phyloP scores from a whole-genome alignment of 179 eudicot species.

The Camellia oleifera region DNA sequence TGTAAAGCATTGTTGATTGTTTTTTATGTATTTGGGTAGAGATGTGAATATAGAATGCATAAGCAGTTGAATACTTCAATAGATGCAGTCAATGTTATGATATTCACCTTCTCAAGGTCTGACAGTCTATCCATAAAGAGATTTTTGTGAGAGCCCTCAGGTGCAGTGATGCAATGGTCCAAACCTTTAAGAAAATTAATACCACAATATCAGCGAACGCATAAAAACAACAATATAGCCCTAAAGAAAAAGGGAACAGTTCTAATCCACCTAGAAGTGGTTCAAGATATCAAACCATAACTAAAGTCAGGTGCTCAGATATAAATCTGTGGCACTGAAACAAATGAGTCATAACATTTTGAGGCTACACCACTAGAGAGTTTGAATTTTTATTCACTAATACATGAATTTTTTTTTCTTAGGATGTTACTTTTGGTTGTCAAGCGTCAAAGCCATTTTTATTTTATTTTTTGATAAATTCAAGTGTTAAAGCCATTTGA shows the following conservation, averaged over 20 bases:
- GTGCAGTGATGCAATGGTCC: slow-evolving; percentile 63
- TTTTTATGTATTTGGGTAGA: background rate
- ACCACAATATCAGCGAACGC: slow-evolving; percentile 19
- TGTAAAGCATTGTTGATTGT: no score
- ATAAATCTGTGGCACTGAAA: background rate
- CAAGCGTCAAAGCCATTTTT: no score
- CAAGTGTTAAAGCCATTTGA: no score
- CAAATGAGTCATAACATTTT: background rate
- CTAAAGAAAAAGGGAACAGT: background rate
- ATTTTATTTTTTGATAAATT: no score
- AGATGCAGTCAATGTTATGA: background rate
- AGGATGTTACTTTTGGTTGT: no score
- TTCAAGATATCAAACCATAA: background rate
- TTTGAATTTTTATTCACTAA: no score
- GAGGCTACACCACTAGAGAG: background rate
- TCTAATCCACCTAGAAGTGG: background rate
- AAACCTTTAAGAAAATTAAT: slow-evolving; percentile 41
- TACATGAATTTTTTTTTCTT: no score
- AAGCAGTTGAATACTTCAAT: slow-evolving; percentile 1
- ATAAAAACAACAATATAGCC: slow-evolving; percentile 2
- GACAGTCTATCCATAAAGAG: slow-evolving; percentile 63
- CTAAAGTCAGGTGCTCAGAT: background rate
- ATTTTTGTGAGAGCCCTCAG: slow-evolving; percentile 39
- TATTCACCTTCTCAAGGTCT: slow-evolving; percentile 75
- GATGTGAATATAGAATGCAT: background rate